These are phyloP conservation scores for Zygosaccharomyces sapae DNA, from an alignment of 1,139 yeast genomes.

Conservation along the genomic window DNA sequence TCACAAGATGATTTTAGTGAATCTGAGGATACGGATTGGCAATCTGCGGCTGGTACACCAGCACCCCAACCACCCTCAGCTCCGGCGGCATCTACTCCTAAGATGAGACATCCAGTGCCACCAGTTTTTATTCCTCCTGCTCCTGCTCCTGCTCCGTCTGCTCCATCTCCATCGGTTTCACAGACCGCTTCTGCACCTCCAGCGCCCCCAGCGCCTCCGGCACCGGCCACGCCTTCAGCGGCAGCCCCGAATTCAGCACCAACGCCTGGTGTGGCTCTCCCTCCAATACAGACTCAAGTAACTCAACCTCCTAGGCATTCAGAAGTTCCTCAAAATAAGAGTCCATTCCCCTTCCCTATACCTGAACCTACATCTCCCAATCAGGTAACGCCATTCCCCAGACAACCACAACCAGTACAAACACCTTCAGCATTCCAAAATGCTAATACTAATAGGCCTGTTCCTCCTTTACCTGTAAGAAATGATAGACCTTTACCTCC, in stretches of 20 bases:
- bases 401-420: slow-evolving; percentile 31
- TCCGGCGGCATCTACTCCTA: slow-evolving; percentile 31
- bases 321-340: slow-evolving; percentile 15
- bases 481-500: slow-evolving; percentile 13
- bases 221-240: background rate
- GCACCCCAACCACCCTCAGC: slow-evolving; percentile 34
- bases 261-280: too few relatives aligned
- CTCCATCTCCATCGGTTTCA: slow-evolving; percentile 25
- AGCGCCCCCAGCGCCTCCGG: slow-evolving; percentile 10
- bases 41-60: slow-evolving; percentile 14
- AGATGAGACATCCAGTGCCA: slow-evolving; percentile 24
- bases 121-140: slow-evolving; percentile 13
- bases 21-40: slow-evolving; percentile 11
- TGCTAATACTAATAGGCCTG: slow-evolving; percentile 12
- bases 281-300: background rate
- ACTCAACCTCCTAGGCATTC: slow-evolving; percentile 22
- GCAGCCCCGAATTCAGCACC: background rate
- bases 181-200: slow-evolving; percentile 23
- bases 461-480: slow-evolving; percentile 13
- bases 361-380: slow-evolving; percentile 14
- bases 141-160: slow-evolving; percentile 24
- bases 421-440: slow-evolving; percentile 14
- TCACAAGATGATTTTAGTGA: slow-evolving; percentile 9
- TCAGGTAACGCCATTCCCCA: slow-evolving; percentile 25
- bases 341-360: slow-evolving; percentile 20